A percentile compares a stretch with the other conserved stretches of the same genome.
phyloP scores from a whole-genome alignment of 352 stramenopile genomes.

The Phytopythium sindhum region DNA sequence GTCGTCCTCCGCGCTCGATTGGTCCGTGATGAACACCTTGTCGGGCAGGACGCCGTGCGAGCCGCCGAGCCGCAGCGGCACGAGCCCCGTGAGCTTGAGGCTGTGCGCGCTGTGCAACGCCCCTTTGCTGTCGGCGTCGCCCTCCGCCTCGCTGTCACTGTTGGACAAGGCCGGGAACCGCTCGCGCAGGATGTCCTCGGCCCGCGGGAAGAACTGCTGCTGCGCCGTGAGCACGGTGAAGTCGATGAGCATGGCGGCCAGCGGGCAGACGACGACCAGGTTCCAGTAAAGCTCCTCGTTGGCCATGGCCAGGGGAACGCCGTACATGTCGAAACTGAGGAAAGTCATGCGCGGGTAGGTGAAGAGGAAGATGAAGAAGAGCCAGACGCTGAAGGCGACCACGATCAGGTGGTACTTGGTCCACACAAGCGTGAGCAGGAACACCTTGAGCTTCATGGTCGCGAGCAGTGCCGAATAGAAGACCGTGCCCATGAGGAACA shows the following conservation, averaged over 20 bases:
- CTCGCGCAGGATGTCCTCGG: slow-evolving; percentile 66
- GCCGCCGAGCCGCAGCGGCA: slow-evolving; percentile 3
- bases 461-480: slow-evolving; percentile 64
- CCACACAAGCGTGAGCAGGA: slow-evolving; percentile 57
- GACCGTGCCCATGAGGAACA: slow-evolving; percentile 55
- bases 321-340: slow-evolving; percentile 65
- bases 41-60: slow-evolving; percentile 11
- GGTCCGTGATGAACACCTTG: slow-evolving; percentile 23
- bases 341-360: slow-evolving; percentile 67
- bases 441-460: slow-evolving; percentile 75
- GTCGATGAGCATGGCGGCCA: slow-evolving; percentile 42
- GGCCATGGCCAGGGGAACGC: slow-evolving; percentile 42
- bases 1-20: not conserved
- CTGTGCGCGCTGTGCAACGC: slow-evolving; percentile 5
- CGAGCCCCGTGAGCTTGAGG: slow-evolving; percentile 3
- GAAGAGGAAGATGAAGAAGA: slow-evolving; percentile 68
- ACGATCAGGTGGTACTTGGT: slow-evolving; percentile 57
- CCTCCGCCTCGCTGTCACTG: slow-evolving; percentile 16
- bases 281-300: slow-evolving; percentile 47
- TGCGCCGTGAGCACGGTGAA: slow-evolving; percentile 29
- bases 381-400: slow-evolving; percentile 45
- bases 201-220: slow-evolving; percentile 50
- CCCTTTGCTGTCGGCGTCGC: slow-evolving; percentile 13
- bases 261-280: slow-evolving; percentile 46
- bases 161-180: slow-evolving; percentile 16